phyloP scores from a whole-genome alignment of 768 basidiomycete species.

The Exidia glandulosa region DNA sequence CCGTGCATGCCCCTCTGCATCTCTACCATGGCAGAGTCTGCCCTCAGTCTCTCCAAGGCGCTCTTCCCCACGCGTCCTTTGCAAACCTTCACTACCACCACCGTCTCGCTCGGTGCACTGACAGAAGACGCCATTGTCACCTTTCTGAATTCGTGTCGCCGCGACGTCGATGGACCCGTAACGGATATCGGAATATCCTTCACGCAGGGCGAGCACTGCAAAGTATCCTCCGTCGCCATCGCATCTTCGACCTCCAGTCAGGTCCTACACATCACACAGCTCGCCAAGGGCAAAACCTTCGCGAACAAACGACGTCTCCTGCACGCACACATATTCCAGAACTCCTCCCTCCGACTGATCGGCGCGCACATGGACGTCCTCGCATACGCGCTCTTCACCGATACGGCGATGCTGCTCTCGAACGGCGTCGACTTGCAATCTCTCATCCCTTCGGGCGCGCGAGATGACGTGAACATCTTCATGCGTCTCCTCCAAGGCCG shows the following conservation, averaged over 20 bases:
- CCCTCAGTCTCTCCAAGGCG: background rate
- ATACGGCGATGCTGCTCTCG: background rate
- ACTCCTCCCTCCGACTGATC: background rate
- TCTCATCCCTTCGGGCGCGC: background rate
- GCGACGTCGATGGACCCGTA: too few species aligned
- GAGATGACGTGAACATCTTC: background rate
- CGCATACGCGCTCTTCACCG: background rate
- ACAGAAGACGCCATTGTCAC: background rate
- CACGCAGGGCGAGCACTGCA: too few species aligned
- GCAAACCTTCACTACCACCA: background rate
- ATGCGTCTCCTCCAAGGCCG: background rate
- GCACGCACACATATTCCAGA: background rate
- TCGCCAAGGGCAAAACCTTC: background rate
- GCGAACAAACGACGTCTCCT: background rate
- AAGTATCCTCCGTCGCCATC: background rate
- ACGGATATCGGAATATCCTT: too few species aligned
- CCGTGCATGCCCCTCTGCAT: too few species aligned
- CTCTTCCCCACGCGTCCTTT: background rate
- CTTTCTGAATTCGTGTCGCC: too few species aligned
- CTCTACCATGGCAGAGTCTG: background rate
- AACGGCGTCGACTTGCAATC: background rate
- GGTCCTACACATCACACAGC: background rate
- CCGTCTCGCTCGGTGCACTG: background rate
- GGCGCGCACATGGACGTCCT: background rate
- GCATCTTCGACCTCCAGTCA: background rate